Conservation (phyloP, 257 asterid genomes). For the Przewalskia tangutica region DNA sequence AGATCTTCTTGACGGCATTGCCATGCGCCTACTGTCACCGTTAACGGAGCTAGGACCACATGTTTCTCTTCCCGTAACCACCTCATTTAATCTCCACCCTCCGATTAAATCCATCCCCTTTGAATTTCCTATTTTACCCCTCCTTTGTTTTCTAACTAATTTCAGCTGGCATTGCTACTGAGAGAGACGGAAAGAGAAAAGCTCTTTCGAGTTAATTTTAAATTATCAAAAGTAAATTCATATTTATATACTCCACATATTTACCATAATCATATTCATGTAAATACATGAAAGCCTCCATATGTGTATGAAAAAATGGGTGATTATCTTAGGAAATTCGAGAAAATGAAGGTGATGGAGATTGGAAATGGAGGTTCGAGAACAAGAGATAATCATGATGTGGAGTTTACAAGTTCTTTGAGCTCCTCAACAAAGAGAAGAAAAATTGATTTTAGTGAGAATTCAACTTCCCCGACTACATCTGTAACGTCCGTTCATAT, state of each 20-base stretch:
- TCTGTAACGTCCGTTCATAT: constrained; percentile 19
- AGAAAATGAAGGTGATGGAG: constrained; percentile 3
- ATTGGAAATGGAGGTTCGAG: too few relatives aligned
- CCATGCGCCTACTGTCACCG: constrained; percentile 84
- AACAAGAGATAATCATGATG: constrained; percentile 16
- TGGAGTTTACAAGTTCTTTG: constrained; percentile 26
- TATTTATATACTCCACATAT: neutral
- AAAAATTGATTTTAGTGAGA: constrained; percentile 31
- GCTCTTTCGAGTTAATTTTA: too few relatives aligned
- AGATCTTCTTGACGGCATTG: constrained; percentile 67
- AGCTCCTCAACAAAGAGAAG: constrained; percentile 37
- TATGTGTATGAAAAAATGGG: constrained; percentile 13
- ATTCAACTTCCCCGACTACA: constrained; percentile 32
- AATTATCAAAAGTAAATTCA: neutral
- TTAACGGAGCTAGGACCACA: constrained; percentile 96
- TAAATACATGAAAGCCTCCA: neutral
- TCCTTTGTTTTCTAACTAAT: constrained; percentile 3
- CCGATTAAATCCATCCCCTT: constrained; percentile 29
- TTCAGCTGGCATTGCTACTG: neutral
- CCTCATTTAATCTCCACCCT: constrained; percentile 57
- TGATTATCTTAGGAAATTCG: constrained; percentile 28
- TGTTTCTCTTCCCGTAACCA: constrained; percentile 46
- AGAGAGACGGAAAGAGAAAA: neutral
- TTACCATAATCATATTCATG: neutral
- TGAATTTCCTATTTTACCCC: constrained; percentile 32